These are phyloP conservation scores for Lithohypha guttulata DNA, from an alignment of 2,329 filamentous ascomycete genomes.

Conservation along the genomic window DNA sequence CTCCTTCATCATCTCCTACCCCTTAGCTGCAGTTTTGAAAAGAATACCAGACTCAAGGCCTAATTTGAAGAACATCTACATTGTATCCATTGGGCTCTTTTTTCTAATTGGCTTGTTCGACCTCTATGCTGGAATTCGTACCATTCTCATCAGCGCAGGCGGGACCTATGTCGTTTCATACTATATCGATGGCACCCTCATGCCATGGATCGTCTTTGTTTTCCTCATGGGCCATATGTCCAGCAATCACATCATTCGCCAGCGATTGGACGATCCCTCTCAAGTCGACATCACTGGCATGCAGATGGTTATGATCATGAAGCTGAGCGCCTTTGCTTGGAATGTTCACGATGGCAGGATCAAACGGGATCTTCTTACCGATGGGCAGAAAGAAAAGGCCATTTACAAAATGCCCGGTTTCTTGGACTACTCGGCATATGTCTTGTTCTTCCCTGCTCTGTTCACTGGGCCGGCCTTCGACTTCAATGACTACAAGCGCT, in stretches of 20 bases:
- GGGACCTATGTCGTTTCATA: slow-evolving; percentile 76
- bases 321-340: slow-evolving; percentile 93
- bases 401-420: slow-evolving; percentile 62
- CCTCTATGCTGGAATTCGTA: slow-evolving; percentile 74
- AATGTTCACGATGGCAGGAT: slow-evolving; percentile 88
- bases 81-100: slow-evolving; percentile 69
- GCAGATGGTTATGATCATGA: slow-evolving; percentile 98
- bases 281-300: slow-evolving; percentile 79
- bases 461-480: slow-evolving; percentile 90
- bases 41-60: slow-evolving; percentile 77
- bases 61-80: slow-evolving; percentile 78
- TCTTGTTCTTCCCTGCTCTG: slow-evolving; percentile 88
- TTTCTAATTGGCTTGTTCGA: slow-evolving; percentile 91
- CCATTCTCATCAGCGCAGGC: slow-evolving; percentile 65
- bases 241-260: slow-evolving; percentile 73
- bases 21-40: slow-evolving; percentile 78
- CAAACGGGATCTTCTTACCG: slow-evolving; percentile 67
- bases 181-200: slow-evolving; percentile 75
- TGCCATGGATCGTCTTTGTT: slow-evolving; percentile 94
- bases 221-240: slow-evolving; percentile 96
- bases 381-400: slow-evolving; percentile 73
- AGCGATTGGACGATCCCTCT: slow-evolving; percentile 55
- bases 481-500: slow-evolving; percentile 81
- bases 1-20: slow-evolving; percentile 85
- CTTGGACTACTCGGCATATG: slow-evolving; percentile 78